A percentile compares a stretch with the other conserved stretches of the same genome.
Conservation (phyloP, 1,284 basidiomycete genomes). For the Ceratorhiza oryzae-sativae region DNA sequence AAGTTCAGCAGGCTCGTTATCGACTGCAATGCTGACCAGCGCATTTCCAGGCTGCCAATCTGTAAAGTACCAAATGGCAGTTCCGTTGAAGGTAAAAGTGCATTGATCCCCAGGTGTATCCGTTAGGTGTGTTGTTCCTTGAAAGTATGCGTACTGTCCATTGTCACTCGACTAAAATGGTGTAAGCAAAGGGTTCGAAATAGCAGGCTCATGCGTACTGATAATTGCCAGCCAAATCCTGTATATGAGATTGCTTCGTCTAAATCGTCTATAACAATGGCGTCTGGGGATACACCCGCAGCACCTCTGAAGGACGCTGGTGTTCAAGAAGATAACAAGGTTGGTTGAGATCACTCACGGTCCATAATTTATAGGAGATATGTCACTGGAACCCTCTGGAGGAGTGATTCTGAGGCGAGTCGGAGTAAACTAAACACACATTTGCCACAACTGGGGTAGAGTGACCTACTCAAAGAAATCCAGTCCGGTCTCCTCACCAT, state of each 20-base stretch:
- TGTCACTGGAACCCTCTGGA: background rate
- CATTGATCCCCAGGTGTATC: background rate
- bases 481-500: background rate
- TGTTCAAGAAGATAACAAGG: too few relatives aligned
- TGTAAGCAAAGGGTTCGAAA: background rate
- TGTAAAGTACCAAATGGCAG: constrained; percentile 5
- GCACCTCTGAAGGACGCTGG: background rate
- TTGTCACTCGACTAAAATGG: background rate
- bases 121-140: background rate
- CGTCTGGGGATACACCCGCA: background rate
- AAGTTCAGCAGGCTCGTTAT: background rate
- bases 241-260: background rate
- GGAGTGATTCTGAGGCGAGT: background rate
- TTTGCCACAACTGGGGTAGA: too few relatives aligned
- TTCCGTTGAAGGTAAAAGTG: background rate
- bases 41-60: background rate
- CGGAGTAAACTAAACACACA: background rate
- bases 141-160: background rate
- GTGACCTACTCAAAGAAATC: background rate
- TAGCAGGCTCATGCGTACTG: background rate
- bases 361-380: background rate
- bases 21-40: background rate
- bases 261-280: background rate
- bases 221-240: background rate
- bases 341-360: background rate